These are phyloP conservation scores for Colletotrichum musicola DNA, from an alignment of 2,329 filamentous ascomycete species.

Conservation along the genomic window DNA sequence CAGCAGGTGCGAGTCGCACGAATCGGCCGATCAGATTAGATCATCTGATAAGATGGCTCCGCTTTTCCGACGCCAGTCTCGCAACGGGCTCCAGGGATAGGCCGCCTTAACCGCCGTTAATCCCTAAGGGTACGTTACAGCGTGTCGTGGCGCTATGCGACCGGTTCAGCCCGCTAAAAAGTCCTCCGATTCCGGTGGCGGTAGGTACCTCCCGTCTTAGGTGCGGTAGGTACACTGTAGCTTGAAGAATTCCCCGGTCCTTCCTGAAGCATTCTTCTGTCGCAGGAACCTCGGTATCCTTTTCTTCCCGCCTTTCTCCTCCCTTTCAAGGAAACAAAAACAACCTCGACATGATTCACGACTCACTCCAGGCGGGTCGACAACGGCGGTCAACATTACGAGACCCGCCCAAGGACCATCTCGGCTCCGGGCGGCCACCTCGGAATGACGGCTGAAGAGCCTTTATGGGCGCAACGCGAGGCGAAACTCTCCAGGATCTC, in stretches of 20 bases:
- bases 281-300: background rate
- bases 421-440: conserved; percentile 22
- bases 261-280: background rate
- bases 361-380: conserved; percentile 7
- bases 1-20: conserved; percentile 17
- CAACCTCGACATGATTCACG: background rate
- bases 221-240: no score
- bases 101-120: conserved; percentile 26
- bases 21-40: conserved; percentile 35
- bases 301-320: background rate
- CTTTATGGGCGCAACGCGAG: background rate
- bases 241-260: background rate
- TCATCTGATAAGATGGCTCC: conserved; percentile 38
- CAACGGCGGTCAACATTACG: conserved; percentile 1
- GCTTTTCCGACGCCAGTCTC: conserved; percentile 16
- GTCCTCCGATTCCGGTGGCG: no score
- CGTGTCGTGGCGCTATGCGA: background rate
- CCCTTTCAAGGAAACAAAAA: background rate
- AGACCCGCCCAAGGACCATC: conserved; percentile 16
- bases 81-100: background rate
- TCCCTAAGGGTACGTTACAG: background rate
- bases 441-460: conserved; percentile 10
- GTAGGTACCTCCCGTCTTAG: no score
- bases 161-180: no score
- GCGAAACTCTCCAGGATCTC: no score